Conservation (phyloP, 169 alveolate species). For the Eimeria falciformis region DNA sequence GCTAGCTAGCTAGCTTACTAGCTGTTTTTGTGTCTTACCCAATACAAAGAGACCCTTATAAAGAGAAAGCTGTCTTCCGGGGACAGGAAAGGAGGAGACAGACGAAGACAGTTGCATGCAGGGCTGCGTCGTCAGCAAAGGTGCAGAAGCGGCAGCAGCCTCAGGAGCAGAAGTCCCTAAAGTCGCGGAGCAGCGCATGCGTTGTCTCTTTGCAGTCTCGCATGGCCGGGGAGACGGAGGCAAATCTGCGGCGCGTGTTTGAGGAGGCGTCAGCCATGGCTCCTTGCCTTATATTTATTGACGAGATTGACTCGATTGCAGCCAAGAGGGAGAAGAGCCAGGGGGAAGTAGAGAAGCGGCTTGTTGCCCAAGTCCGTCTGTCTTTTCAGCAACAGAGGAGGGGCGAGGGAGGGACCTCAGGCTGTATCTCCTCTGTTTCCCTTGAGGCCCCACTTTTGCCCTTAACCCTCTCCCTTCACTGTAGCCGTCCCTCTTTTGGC, state of each 20-base stretch:
- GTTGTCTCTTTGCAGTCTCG: slow-evolving; percentile 80
- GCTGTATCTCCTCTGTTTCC: neutral
- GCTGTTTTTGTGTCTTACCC: neutral
- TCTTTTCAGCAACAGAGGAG: no score
- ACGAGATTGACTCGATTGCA: slow-evolving; percentile 99
- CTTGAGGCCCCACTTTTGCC: slow-evolving; percentile 81
- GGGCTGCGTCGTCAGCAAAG: neutral
- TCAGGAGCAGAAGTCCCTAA: neutral
- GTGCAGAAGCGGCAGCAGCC: slow-evolving; percentile 22
- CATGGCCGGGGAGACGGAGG: slow-evolving; percentile 99
- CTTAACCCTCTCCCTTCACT: neutral
- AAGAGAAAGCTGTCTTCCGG: no score
- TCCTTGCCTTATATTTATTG: slow-evolving; percentile 98
- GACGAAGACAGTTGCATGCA: neutral
- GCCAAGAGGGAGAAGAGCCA: slow-evolving; percentile 94
- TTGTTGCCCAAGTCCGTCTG: slow-evolving; percentile 77
- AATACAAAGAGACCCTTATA: no score
- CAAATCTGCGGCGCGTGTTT: slow-evolving; percentile 97
- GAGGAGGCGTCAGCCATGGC: slow-evolving; percentile 95
- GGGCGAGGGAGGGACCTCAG: slow-evolving; percentile 10
- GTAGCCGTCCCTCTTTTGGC: no score
- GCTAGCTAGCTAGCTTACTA: neutral
- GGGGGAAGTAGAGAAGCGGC: slow-evolving; percentile 68
- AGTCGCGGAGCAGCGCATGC: neutral
- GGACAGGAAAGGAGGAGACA: no score